These are phyloP conservation scores for Biscutella laevigata DNA, from an alignment of 441 rosid genomes.

Conservation along the genomic window DNA sequence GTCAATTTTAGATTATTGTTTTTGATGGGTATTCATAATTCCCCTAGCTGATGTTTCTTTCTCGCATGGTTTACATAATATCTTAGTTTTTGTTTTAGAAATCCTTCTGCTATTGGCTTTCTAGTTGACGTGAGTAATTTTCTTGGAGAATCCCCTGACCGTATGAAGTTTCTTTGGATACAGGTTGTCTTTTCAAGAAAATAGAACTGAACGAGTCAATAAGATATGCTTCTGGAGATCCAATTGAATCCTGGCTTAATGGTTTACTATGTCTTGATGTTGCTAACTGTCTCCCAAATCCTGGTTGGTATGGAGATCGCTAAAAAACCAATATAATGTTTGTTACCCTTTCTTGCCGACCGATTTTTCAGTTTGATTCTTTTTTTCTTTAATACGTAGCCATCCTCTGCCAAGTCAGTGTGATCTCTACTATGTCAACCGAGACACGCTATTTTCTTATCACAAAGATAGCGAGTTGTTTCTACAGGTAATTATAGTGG, in stretches of 20 bases:
- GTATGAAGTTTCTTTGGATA: slow-evolving; percentile 13
- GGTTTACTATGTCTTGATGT: slow-evolving; percentile 83
- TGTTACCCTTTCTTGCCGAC: background rate
- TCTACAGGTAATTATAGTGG: slow-evolving; percentile 56
- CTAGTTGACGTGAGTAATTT: background rate
- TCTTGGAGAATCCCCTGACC: slow-evolving; percentile 17
- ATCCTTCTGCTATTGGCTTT: background rate
- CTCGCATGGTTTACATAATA: background rate
- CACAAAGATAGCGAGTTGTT: slow-evolving; percentile 93
- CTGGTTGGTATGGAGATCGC: slow-evolving; percentile 34
- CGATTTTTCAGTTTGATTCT: too few relatives aligned
- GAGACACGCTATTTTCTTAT: slow-evolving; percentile 88
- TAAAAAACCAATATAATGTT: background rate
- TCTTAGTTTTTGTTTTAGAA: background rate
- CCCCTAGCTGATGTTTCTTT: background rate
- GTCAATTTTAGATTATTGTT: slow-evolving; percentile 1
- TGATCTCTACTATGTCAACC: slow-evolving; percentile 88
- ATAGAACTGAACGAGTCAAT: slow-evolving; percentile 86
- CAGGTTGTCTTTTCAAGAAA: slow-evolving; percentile 83
- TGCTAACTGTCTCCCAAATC: slow-evolving; percentile 60
- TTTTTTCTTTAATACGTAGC: slow-evolving; percentile 20
- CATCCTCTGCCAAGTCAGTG: slow-evolving; percentile 78
- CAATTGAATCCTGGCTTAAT: slow-evolving; percentile 92
- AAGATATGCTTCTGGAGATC: slow-evolving; percentile 88
- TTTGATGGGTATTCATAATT: background rate